Conservation (phyloP, 805 yeast genomes). For the Blastobotrys mokoenaii region DNA sequence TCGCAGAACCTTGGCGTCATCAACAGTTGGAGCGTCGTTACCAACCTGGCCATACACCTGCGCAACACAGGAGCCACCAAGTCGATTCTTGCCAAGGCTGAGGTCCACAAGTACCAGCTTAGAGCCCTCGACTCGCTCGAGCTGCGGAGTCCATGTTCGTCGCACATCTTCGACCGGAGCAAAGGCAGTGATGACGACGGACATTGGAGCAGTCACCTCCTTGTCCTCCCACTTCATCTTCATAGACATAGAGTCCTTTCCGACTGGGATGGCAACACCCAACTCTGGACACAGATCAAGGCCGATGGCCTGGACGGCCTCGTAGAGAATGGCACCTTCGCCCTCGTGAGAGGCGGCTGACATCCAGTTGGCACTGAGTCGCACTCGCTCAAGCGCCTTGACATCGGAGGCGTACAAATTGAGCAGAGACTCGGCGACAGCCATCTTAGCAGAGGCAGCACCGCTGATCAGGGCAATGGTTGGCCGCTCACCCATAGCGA, state of each 20-base stretch:
- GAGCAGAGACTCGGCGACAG: slow-evolving; percentile 88
- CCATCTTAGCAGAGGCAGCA: slow-evolving; percentile 86
- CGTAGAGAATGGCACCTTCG: slow-evolving; percentile 90
- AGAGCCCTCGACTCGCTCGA: slow-evolving; percentile 40
- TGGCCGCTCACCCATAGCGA: slow-evolving; percentile 97
- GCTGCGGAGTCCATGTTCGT: slow-evolving; percentile 91
- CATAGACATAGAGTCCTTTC: slow-evolving; percentile 99
- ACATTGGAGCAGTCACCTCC: slow-evolving; percentile 92
- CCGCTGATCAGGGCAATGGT: slow-evolving; percentile 80
- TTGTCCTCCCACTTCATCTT: slow-evolving; percentile 86
- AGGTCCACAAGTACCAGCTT: slow-evolving; percentile 71
- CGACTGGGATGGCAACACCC: slow-evolving; percentile 91
- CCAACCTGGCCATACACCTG: slow-evolving; percentile 92
- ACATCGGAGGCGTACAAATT: slow-evolving; percentile 88
- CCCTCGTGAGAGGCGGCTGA: slow-evolving; percentile 91
- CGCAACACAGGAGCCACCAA: slow-evolving; percentile 93
- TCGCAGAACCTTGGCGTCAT: slow-evolving; percentile 54
- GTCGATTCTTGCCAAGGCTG: slow-evolving; percentile 46
- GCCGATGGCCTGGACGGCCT: slow-evolving; percentile 95
- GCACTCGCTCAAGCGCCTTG: slow-evolving; percentile 60
- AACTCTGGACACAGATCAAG: slow-evolving; percentile 88
- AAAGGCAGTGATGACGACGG: slow-evolving; percentile 85
- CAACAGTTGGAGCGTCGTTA: slow-evolving; percentile 72
- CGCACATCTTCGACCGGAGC: slow-evolving; percentile 79
- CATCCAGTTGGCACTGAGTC: slow-evolving; percentile 98